Percentiles rank a stretch among this genome's conserved stretches.
phyloP scores from a whole-genome alignment of 805 yeast genomes.

The Metschnikowia dekortorum region DNA sequence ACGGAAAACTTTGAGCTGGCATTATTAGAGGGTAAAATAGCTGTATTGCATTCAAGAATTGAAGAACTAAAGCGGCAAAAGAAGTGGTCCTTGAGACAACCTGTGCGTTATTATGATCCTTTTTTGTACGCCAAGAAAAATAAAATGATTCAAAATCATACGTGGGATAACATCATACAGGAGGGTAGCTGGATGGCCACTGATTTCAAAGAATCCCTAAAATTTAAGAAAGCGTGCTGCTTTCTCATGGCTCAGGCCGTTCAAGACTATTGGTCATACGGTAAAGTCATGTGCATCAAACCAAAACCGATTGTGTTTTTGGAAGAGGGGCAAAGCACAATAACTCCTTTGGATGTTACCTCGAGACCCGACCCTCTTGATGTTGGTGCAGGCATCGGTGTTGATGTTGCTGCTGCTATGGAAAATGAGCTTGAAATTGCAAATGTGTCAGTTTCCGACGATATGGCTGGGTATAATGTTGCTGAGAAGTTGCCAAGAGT shows the following conservation, averaged over 20 bases:
- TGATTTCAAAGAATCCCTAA: constrained; percentile 68
- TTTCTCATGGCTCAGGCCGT: constrained; percentile 67
- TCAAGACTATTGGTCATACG: constrained; percentile 72
- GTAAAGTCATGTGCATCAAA: constrained; percentile 60
- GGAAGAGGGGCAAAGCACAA: not conserved
- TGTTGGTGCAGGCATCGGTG: not conserved
- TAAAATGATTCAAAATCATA: constrained; percentile 39
- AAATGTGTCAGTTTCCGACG: not conserved
- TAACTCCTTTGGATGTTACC: not conserved
- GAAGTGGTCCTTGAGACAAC: constrained; percentile 90
- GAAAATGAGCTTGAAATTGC: not conserved
- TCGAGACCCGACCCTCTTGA: not conserved
- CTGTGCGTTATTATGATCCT: constrained; percentile 68
- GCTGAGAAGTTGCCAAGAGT: constrained; percentile 2
- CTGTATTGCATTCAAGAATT: constrained; percentile 83
- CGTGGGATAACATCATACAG: constrained; percentile 68
- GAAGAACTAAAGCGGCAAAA: constrained; percentile 86
- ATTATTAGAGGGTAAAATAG: constrained; percentile 82
- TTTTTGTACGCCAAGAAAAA: constrained; percentile 26
- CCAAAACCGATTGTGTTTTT: constrained; percentile 39
- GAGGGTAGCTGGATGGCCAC: constrained; percentile 84
- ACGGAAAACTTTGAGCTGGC: constrained; percentile 85
- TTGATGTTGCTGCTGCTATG: not conserved
- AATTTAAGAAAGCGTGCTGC: constrained; percentile 68
- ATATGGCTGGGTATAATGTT: not conserved